phyloP scores from a whole-genome alignment of 257 asterid genomes.

The Nyctanthes arbortristis region DNA sequence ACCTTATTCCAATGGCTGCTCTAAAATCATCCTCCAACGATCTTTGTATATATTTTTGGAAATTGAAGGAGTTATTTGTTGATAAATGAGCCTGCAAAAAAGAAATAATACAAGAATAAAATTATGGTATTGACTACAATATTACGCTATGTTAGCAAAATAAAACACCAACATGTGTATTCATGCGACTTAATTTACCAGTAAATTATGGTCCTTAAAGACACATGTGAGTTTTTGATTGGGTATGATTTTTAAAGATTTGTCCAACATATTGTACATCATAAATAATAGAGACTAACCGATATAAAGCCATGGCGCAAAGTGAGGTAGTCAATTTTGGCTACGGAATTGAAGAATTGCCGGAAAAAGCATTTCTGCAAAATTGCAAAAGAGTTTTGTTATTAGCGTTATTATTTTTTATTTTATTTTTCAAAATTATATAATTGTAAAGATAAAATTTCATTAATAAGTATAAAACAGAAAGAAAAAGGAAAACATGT shows the following conservation, averaged over 20 bases:
- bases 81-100: slow-evolving; percentile 31
- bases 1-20: slow-evolving; percentile 34
- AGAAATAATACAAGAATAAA: not conserved
- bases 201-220: too few relatives aligned
- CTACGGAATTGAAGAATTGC: slow-evolving; percentile 74
- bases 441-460: not conserved
- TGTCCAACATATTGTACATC: not conserved
- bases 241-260: not conserved
- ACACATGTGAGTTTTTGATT: too few relatives aligned
- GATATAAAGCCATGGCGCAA: slow-evolving; percentile 79
- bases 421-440: not conserved
- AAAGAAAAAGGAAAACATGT: too few relatives aligned
- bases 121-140: not conserved
- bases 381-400: not conserved
- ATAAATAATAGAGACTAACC: slow-evolving; percentile 33
- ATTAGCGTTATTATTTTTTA: not conserved
- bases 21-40: slow-evolving; percentile 31
- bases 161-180: too few relatives aligned
- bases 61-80: slow-evolving; percentile 20
- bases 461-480: too few relatives aligned
- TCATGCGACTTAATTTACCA: too few relatives aligned
- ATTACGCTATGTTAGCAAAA: too few relatives aligned
- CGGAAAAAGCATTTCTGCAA: slow-evolving; percentile 70
- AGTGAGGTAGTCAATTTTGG: slow-evolving; percentile 71
- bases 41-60: slow-evolving; percentile 27